Base-by-base conservation (phyloP, 1,139 yeast genomes). In the Yamadazyma songkhlaensis region DNA sequence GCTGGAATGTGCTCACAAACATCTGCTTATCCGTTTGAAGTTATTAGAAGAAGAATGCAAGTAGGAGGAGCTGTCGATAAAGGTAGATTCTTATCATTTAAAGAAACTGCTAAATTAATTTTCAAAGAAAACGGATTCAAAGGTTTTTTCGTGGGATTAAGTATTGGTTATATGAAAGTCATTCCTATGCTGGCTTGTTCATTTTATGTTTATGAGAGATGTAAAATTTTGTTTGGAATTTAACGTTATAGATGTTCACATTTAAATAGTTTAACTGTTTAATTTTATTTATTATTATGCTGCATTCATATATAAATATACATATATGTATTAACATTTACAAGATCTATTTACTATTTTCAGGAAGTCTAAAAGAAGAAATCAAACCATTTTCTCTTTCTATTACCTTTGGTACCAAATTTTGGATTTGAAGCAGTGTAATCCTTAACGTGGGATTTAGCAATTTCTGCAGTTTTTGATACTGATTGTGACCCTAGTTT, bases 121-220 rank as follows among this genome's bases (percentile, higher is more conserved):
- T 82, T 74, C 53, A 64, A 64, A 36, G 92, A 86, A 54, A 72
- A 79, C 34, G 98, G 99, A 0, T 48, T 86, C 47, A 69, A 79
- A 49, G 98, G 98, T 3, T 88, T 84, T 55, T 92, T 86, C 56
- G 94, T 92, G 10, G 99, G 99, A 3, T 72, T 92, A 53, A 83
- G 94, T 48, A 92, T 94, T 49, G 98, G 99, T 1, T 92, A 89
- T 59, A 77, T 92, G 53, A 92, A 92, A 62, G 96, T 92, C 31
- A 81, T 86, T 14, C 99, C 99, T 12, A 92, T 92, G 98, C 92
- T 83, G 54, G 96, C 97, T 35, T 90, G 97, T 60, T 84, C 96
- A 11, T 92, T 90, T 60, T 90, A 80, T 58, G 96, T 90, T 25
- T 92, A 92, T 61, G 98, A 92, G 62, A 73, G 97, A 45, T 73